Conservation (phyloP, 805 yeast genomes). For the Suhomyces kilbournensis region DNA sequence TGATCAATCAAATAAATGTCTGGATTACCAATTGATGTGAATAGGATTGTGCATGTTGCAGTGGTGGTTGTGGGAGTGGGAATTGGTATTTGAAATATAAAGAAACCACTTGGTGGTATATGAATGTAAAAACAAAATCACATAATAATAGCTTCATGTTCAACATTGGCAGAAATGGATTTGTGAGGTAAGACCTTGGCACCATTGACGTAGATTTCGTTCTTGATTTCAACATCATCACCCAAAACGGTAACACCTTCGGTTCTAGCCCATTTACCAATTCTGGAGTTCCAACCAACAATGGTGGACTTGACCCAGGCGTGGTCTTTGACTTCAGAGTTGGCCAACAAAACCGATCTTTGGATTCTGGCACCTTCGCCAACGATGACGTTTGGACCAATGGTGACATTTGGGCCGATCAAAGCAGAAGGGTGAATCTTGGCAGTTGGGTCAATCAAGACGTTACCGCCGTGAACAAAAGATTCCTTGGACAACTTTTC, state of each 20-base stretch:
- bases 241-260: slow-evolving; percentile 98
- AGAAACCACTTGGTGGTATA: neutral
- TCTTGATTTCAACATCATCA: slow-evolving; percentile 98
- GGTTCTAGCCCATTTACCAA: slow-evolving; percentile 98
- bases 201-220: slow-evolving; percentile 98
- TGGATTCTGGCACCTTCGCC: slow-evolving; percentile 99
- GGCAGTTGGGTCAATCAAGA: slow-evolving; percentile 91
- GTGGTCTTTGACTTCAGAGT: slow-evolving; percentile 92
- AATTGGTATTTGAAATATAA: neutral
- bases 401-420: slow-evolving; percentile 97
- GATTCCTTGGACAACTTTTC: slow-evolving; percentile 63
- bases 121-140: slow-evolving; percentile 32
- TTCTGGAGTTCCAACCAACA: slow-evolving; percentile 98
- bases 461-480: slow-evolving; percentile 87
- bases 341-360: slow-evolving; percentile 87
- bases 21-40: neutral
- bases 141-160: slow-evolving; percentile 98
- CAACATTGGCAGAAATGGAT: slow-evolving; percentile 92
- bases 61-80: neutral
- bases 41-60: neutral
- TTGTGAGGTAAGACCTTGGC: slow-evolving; percentile 99
- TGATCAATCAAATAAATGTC: neutral
- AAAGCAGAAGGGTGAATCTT: slow-evolving; percentile 88
- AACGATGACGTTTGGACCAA: slow-evolving; percentile 92
- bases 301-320: slow-evolving; percentile 97